Evolutionary conservation across 192 early-diverging fungal species (phyloP), one percentile per base, ranked within the genome.

Genomic region (Podila horticola): DNA sequence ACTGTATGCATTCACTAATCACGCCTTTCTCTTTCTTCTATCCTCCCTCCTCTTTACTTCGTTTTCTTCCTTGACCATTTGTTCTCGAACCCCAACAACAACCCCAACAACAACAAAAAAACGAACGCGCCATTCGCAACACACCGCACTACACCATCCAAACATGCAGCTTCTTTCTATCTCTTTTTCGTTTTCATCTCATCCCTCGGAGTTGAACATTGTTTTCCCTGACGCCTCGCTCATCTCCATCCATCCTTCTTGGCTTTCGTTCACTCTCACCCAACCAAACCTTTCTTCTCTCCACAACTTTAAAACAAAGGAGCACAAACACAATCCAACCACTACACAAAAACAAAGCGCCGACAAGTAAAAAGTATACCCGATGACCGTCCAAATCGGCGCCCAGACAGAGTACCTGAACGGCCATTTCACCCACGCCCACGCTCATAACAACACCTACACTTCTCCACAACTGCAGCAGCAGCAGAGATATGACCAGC

Each of bases 401-500:
- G 24, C 24, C 24, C 52, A 26, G n/a, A 8, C 31, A 26, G 45
- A 31, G 64, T 34, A 48, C 64, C 57, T 33, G 52, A 30, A 30
- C 10, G 22, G 29, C 15, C 66, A 34, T 20, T 41, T 41, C 66
- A 58, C 45, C 31, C 5, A 58, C 66, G 26, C 24, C 17, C 19
- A 41, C 62, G 20, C 31, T 5, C 36, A 26, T 13, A 51, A 50
- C 24, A 48, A 48, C 49, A 45, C 33, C 8, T 65, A 24, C 64
- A 65, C 59, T 30, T 19, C 59, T 26, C 26, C 59, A 15, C 64
- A 65, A 13, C 30, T 45, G 6, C 62, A 63, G 17, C 62, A 38
- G 24, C 50, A 65, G 28, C 63, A 65, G 24, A 33, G 48, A 29
- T 29, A 28, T 20, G 30, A 28, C 30, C 65, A 66, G 65, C 31